Evolutionary conservation across 2,329 filamentous ascomycete genomes (phyloP), one percentile per base, ranked within the genome.

Genomic region (Pyrenophora teres): DNA sequence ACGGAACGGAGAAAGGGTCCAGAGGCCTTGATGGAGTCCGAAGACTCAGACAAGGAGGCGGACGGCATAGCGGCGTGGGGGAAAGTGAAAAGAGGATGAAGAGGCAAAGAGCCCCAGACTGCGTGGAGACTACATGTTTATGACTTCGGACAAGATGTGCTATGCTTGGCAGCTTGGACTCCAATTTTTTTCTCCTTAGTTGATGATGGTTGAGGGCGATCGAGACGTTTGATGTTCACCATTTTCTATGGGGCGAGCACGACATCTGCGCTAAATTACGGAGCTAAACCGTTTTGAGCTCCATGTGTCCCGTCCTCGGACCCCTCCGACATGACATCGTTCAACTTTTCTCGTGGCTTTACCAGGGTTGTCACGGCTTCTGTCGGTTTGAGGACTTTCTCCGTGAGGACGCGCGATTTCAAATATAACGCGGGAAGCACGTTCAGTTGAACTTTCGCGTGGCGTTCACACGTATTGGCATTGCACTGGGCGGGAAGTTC

Each of bases 1-100:
- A 71, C 66, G 5, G 68, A 71, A 13, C 67, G 67, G 38, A 67
- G 65, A 37, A 68, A 61, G 5, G 65, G 67, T 18, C 54, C 56
- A n/a, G 52, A 49, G 42, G 25, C 46, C 41, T 64, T 54, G 41
- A 60, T 44, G 4, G 60, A 56, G 51, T 50, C 59, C 23, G 44
- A 39, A 42, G 56, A 42, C 42, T 50, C 47, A 12, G 47, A 52
- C n/a, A 53, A 32, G 25, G 56, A 42, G 19, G 46, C 19, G 30
- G 56, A 32, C 25, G 58, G 57, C 56, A 61, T 61, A 45, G 10
- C 43, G 48, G 43, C 37, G 9, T 21, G 13, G 23, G 4, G 18
- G n/a, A 27, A 31, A 7, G 30, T 15, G 16, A 3, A 18, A 30
- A 33, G 33, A 30, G 18, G n/a, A 39, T 32, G 16, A 40, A 38